These are phyloP conservation scores for Fraxinus anomala DNA, from an alignment of 257 asterid genomes.

Conservation along the genomic window DNA sequence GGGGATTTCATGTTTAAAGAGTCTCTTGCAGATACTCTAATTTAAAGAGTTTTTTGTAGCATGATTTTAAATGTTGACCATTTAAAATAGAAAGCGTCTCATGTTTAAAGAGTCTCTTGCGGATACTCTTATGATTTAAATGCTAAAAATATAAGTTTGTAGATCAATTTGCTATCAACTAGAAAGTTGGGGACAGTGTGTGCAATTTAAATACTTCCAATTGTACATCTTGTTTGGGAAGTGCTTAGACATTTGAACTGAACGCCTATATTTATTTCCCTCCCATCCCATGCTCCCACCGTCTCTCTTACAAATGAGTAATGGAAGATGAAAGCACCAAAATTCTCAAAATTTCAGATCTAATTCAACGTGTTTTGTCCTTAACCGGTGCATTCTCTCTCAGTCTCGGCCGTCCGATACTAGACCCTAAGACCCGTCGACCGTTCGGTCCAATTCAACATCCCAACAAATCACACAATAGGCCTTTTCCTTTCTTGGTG, in stretches of 20 bases:
- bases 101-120: too few relatives aligned
- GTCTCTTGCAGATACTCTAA: too few relatives aligned
- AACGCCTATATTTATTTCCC: not conserved
- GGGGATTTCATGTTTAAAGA: too few relatives aligned
- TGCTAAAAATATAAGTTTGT: not conserved
- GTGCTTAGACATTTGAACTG: not conserved
- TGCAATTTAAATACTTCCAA: not conserved
- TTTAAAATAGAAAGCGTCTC: too few relatives aligned
- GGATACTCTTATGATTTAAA: too few relatives aligned
- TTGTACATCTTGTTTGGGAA: not conserved
- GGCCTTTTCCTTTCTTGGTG: slow-evolving; percentile 21
- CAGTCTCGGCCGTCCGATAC: slow-evolving; percentile 27
- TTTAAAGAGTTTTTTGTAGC: too few relatives aligned
- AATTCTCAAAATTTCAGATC: slow-evolving; percentile 44
- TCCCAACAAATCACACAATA: not conserved
- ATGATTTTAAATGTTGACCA: too few relatives aligned
- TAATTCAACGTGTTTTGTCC: slow-evolving; percentile 48
- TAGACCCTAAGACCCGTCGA: slow-evolving; percentile 21
- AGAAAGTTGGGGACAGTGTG: not conserved
- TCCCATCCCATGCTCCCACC: not conserved
- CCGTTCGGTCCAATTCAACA: slow-evolving; percentile 15
- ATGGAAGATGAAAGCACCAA: slow-evolving; percentile 49
- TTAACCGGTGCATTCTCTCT: slow-evolving; percentile 56
- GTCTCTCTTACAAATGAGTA: not conserved
- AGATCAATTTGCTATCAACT: not conserved